phyloP scores from a whole-genome alignment of 2,329 filamentous ascomycete genomes.

The Colletotrichum sp. region DNA sequence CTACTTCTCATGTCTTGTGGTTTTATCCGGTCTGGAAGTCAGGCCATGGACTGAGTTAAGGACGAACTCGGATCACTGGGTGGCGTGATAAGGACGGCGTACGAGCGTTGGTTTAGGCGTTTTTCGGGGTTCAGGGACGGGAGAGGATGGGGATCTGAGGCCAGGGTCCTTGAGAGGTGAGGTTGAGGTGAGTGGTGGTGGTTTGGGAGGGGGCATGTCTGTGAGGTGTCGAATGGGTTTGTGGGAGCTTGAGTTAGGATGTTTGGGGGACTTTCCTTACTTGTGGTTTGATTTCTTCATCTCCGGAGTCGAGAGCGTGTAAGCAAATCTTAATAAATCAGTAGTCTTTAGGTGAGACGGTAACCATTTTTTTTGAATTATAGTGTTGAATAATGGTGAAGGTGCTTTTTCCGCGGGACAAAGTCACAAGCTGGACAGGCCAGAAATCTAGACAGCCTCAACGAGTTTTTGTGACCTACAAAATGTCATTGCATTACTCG shows the following conservation, averaged over 20 bases:
- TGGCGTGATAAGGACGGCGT: not conserved
- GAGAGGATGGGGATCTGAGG: not conserved
- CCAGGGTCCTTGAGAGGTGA: not conserved
- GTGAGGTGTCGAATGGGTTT: not conserved
- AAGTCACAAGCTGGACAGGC: fast-evolving
- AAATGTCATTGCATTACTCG: fast-evolving
- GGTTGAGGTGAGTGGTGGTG: not conserved
- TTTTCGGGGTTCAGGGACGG: not conserved
- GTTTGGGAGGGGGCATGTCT: not conserved
- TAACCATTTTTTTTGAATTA: not conserved
- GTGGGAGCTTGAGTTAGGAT: not conserved
- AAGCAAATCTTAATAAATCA: too few relatives aligned
- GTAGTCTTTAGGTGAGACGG: too few relatives aligned
- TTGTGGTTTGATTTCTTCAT: not conserved
- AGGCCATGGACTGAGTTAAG: not conserved
- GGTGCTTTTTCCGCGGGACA: fast-evolving
- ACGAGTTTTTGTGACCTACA: fast-evolving
- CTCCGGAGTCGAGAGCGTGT: not conserved
- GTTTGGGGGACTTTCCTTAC: not conserved
- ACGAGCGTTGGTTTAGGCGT: not conserved
- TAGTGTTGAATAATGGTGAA: fast-evolving
- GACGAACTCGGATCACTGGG: not conserved
- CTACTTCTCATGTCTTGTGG: not conserved
- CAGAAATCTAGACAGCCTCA: fast-evolving
- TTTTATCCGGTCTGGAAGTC: not conserved